These are phyloP conservation scores for Barnettozyma californica DNA, from an alignment of 805 yeast genomes.

Conservation along the genomic window DNA sequence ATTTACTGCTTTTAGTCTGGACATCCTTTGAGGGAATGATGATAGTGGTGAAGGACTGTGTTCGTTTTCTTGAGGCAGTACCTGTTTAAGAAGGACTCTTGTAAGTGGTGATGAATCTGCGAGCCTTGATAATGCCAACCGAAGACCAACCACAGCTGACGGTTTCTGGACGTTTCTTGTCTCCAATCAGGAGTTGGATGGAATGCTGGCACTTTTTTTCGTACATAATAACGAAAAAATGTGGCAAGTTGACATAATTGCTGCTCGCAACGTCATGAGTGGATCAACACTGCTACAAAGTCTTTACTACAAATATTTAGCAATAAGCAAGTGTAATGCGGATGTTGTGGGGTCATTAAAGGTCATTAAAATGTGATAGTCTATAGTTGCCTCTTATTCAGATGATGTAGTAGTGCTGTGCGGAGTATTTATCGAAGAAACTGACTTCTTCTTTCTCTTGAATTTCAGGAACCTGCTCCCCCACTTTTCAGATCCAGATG, in stretches of 20 bases:
- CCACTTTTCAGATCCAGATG: conserved; percentile 9
- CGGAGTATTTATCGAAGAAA: not conserved
- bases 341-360: too few relatives aligned
- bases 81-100: too few relatives aligned
- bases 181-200: too few relatives aligned
- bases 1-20: not conserved
- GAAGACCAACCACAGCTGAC: not conserved
- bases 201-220: too few relatives aligned
- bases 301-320: not conserved
- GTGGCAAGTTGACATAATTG: too few relatives aligned
- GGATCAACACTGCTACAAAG: too few relatives aligned
- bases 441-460: conserved; percentile 8
- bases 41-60: not conserved
- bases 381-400: not conserved
- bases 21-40: not conserved
- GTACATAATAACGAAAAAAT: too few relatives aligned
- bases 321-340: not conserved
- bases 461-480: conserved; percentile 8
- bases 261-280: too few relatives aligned
- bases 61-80: not conserved
- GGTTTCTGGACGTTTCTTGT: not conserved
- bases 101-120: not conserved
- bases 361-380: not conserved
- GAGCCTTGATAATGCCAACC: too few relatives aligned
- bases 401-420: not conserved